Conservation (phyloP, 495 filamentous ascomycete species). For the Penicillium cinerascens region DNA sequence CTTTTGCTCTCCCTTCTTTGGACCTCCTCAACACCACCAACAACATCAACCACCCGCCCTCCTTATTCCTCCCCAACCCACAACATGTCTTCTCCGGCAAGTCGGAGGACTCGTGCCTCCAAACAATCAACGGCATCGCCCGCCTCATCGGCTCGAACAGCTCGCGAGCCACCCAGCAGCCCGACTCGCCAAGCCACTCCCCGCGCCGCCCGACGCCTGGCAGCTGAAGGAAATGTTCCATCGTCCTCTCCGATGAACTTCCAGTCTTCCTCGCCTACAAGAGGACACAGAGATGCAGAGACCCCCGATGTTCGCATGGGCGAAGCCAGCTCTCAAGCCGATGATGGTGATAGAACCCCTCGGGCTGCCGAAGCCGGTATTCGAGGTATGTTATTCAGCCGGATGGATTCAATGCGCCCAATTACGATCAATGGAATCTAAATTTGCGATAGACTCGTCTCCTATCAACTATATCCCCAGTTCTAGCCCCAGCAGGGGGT, state of each 20-base stretch:
- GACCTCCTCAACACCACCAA: conserved; percentile 1
- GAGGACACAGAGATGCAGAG: conserved; percentile 52
- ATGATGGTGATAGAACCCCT: conserved; percentile 69
- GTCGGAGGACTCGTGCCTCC: conserved; percentile 40
- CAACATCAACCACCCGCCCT: conserved; percentile 8
- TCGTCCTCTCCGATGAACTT: conserved; percentile 83
- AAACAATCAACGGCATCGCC: conserved; percentile 43
- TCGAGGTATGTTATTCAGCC: conserved; percentile 53
- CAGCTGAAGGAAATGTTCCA: conserved; percentile 36
- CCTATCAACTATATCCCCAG: conserved; percentile 85
- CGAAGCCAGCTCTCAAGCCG: conserved; percentile 57
- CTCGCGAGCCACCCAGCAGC: conserved; percentile 39
- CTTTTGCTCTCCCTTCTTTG: conserved; percentile 26
- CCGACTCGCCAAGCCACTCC: conserved; percentile 41
- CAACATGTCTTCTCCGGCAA: conserved; percentile 50
- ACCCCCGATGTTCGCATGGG: conserved; percentile 51
- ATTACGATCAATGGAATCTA: background rate
- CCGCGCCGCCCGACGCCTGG: conserved; percentile 42
- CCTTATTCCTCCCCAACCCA: conserved; percentile 1
- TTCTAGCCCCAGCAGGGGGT: conserved; percentile 67
- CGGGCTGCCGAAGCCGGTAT: conserved; percentile 58
- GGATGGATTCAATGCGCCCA: background rate
- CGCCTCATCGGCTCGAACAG: conserved; percentile 30
- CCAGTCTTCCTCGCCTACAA: conserved; percentile 65
- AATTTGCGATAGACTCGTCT: conserved; percentile 65